Base-by-base conservation (phyloP, 78 protist species). In the Chrysochromulina parva region DNA sequence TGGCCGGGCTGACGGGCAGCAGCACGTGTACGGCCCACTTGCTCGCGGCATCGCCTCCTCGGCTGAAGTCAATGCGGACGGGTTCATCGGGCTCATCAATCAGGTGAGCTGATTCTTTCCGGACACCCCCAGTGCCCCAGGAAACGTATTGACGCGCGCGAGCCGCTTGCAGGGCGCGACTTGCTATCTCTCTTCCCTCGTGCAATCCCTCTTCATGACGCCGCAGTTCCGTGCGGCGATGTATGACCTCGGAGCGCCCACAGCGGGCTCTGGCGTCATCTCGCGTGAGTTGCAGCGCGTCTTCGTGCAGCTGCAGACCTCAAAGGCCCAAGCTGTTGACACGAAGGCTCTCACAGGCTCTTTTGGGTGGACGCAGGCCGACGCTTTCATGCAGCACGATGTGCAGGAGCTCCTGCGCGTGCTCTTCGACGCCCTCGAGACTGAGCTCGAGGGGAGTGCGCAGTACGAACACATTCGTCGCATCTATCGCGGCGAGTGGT, bases 161-260 rank as follows among this genome's bases (percentile, higher is more conserved):
- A 38, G 38, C 38, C 38, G 38, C 38, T 38, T 38, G 38, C 92
- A 91, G 55, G 96, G 96, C 6, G 93, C 96, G 16, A 95, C 97
- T 6, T 95, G 97, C 87, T 95, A 94, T 76, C 89, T 95, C 71
- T 93, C 92, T 85, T 87, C 95, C 22, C 91, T 95, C 48, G 20
- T 95, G 26, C 97, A 95, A 84, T 1, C 93, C 20, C 88, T 95
- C n/a, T 95, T 86, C 93, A 86, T 86, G 93, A 58, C 89, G 1
- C 96, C 95, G 48, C 85, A 90, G 76, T 80, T 95, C 50, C 86
- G 97, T 2, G 53, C 3, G 38, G 28, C 22, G 24, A 17, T 94
- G 26, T 93, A 88, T 84, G 62, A 13, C 62, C 13, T 7, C 62
- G 62, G 62, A 13, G 24, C 13, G 62, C 62, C 24, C 62, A 38